These are phyloP conservation scores for Eucalyptus regnans DNA, from an alignment of 345 rosid genomes.

Conservation along the genomic window DNA sequence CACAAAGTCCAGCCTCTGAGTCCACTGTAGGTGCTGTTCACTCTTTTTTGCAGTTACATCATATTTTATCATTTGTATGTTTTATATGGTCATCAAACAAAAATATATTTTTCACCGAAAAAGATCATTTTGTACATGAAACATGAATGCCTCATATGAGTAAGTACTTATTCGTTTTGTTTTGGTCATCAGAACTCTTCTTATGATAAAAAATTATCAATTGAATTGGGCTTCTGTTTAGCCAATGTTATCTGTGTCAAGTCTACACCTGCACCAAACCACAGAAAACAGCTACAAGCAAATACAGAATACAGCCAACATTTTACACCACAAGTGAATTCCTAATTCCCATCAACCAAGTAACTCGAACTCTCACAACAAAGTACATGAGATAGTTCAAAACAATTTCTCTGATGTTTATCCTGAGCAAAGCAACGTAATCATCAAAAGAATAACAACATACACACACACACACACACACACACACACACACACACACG, in stretches of 20 bases:
- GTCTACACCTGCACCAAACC: not conserved
- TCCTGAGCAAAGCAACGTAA: not conserved
- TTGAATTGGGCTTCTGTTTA: not conserved
- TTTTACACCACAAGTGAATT: not conserved
- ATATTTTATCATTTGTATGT: not conserved
- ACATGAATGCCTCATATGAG: not conserved
- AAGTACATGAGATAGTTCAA: not conserved
- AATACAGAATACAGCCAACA: not conserved
- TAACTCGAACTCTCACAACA: not conserved
- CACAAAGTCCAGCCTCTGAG: not conserved
- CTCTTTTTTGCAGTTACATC: not conserved
- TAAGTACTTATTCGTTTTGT: not conserved
- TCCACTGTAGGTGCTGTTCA: not conserved
- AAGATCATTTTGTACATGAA: not conserved
- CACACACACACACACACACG: accelerated
- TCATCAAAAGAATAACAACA: not conserved
- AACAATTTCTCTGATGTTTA: not conserved
- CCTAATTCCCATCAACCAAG: not conserved
- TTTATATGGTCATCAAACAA: not conserved
- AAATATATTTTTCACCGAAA: not conserved
- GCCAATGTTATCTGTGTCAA: not conserved
- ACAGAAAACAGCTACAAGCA: not conserved
- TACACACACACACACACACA: accelerated
- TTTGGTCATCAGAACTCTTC: not conserved
- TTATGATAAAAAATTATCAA: not conserved